phyloP scores from a whole-genome alignment of 139 green algal species.

The Chlamydomonas sp. region DNA sequence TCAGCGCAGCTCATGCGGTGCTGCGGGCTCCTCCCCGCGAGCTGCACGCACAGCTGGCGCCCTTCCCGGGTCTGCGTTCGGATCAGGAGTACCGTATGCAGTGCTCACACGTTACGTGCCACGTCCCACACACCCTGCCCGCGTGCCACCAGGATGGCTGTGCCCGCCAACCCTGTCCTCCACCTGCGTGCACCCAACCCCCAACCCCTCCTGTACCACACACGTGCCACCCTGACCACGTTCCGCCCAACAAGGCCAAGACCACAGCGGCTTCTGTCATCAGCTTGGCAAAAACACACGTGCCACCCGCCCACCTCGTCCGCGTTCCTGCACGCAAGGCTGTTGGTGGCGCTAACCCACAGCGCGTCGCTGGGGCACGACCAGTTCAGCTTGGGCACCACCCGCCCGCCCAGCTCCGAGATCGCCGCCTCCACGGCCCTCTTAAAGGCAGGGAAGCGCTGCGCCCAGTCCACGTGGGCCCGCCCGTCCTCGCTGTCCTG shows the following conservation, averaged over 20 bases:
- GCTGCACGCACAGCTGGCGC: too few relatives aligned
- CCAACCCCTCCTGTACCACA: neutral
- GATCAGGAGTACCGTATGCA: neutral
- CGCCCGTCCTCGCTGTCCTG: neutral
- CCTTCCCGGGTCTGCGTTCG: neutral
- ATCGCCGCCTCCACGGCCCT: conserved; percentile 67
- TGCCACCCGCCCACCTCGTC: conserved; percentile 49
- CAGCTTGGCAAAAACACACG: too few relatives aligned
- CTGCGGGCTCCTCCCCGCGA: too few relatives aligned
- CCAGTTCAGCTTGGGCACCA: conserved; percentile 95
- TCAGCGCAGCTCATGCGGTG: too few relatives aligned
- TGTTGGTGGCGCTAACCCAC: conserved; percentile 76
- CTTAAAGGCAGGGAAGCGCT: conserved; percentile 52
- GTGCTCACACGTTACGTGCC: neutral
- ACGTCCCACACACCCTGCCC: neutral
- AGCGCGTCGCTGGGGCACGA: conserved; percentile 88
- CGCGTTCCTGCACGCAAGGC: conserved; percentile 48
- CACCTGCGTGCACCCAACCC: neutral
- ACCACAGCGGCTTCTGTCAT: neutral
- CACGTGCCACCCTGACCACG: neutral
- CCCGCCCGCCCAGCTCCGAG: conserved; percentile 56
- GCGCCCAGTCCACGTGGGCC: conserved; percentile 3
- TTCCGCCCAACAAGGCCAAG: neutral
- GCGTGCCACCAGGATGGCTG: neutral
- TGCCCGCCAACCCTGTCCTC: neutral